Evolutionary conservation across 164 flowering plant genomes (phyloP), one percentile per base, ranked within the genome.

Genomic region (Warburgia ugandensis): DNA sequence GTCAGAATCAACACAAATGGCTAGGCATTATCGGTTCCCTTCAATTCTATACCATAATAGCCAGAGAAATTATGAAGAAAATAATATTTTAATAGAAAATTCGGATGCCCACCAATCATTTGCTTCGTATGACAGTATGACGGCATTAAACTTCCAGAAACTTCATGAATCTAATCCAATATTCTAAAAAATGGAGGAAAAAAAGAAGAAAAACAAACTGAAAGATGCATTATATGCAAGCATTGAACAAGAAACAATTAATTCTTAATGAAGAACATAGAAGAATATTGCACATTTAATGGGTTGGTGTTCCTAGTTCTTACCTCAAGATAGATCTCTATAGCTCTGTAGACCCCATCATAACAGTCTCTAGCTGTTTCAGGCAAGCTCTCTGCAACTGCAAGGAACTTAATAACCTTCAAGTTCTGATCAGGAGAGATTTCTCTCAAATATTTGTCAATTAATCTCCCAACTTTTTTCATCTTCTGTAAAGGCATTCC

Each of bases 271-370:
- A 43, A 22, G 23, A 20, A 23, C 6, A 30, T 14, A 30, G 1
- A 28, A 28, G 7, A 23, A 45, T 25, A 25, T 25, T 0, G n/a
- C n/a, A n/a, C n/a, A 13, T 9, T 16, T 10, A n/a, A 45, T 30
- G 25, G 51, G 51, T 30, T 9, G 26, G 21, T 22, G n/a, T 8
- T 20, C 19, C 19, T 2, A 21, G 3, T 1, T 10, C 11, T 61
- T 51, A 90, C 97, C 94, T 80, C 70, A 49, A 86, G 81, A 67
- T 80, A 90, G 67, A 86, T 84, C 49, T 90, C 97, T 68, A 86
- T 73, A 16, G 97, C 94, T 67, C 83, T 82, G 68, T 90, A 90
- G 16, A 84, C 83, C 17, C 81, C 86, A 78, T 90, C 97, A 76
- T 64, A 84, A 69, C 75, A 77, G 50, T 78, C 84, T 56, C 97